phyloP scores from a whole-genome alignment of 1,284 basidiomycete species.

The Testicularia cyperi region DNA sequence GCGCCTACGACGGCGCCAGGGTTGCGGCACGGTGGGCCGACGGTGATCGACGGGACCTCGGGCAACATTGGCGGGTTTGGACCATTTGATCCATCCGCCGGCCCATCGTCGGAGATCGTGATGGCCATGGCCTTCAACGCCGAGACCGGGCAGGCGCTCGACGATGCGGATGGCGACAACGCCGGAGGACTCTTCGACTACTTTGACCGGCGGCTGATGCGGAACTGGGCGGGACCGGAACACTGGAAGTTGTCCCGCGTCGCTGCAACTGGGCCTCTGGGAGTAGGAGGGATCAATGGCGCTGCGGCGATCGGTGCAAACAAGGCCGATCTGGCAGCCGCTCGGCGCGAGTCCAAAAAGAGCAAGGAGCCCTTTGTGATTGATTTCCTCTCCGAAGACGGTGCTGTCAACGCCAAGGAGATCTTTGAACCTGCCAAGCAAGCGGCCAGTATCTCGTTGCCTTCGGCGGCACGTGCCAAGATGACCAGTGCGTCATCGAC shows the following conservation, averaged over 20 bases:
- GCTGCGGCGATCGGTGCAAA: conserved; percentile 8
- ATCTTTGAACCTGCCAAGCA: conserved; percentile 68
- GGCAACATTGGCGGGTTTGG: conserved; percentile 25
- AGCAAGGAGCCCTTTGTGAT: conserved; percentile 78
- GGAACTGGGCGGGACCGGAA: conserved; percentile 98
- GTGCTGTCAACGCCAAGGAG: conserved; percentile 69
- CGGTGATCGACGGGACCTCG: conserved; percentile 28
- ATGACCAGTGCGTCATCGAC: conserved; percentile 60
- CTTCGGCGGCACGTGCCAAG: conserved; percentile 55
- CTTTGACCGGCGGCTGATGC: conserved; percentile 84
- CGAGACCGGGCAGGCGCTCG: conserved; percentile 15
- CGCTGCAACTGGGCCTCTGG: conserved; percentile 19
- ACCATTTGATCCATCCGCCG: conserved; percentile 32
- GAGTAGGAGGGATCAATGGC: conserved; percentile 4
- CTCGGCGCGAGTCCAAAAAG: conserved; percentile 33
- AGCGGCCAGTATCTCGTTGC: conserved; percentile 60
- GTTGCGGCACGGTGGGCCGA: conserved; percentile 19
- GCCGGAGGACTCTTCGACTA: conserved; percentile 71
- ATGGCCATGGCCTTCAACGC: conserved; percentile 72
- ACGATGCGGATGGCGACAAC: conserved; percentile 32
- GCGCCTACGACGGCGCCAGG: conserved; percentile 42
- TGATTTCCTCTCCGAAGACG: conserved; percentile 73
- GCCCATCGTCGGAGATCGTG: conserved; percentile 68
- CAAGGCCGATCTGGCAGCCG: conserved; percentile 9
- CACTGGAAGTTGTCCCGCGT: conserved; percentile 80